Conservation (phyloP, 129 eudicot genomes). For the Flaveria linearis region DNA sequence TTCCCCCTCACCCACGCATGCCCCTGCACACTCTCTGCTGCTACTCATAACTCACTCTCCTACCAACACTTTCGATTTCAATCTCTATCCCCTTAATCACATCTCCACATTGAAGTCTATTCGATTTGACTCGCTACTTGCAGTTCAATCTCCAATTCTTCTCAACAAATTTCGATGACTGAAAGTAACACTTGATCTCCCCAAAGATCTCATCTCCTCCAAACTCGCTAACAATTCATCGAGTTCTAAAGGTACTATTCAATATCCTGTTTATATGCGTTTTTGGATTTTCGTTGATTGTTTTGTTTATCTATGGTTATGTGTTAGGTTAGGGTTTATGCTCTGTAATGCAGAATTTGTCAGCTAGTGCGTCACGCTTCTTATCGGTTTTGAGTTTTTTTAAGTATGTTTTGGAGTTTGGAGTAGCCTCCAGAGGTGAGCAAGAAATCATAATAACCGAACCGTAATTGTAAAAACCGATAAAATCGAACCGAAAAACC, state of each 20-base stretch:
- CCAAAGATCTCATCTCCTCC: conserved; percentile 69
- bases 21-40: neutral
- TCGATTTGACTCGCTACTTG: neutral
- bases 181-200: conserved; percentile 59
- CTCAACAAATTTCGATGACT: conserved; percentile 53
- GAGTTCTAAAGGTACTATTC: conserved; percentile 55
- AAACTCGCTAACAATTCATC: conserved; percentile 53
- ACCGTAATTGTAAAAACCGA: no score
- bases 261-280: no score
- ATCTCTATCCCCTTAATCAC: neutral
- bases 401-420: neutral
- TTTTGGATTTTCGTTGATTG: conserved; percentile 29
- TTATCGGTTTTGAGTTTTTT: neutral
- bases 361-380: neutral
- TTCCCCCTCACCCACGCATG: neutral
- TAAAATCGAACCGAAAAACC: no score
- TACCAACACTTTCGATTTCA: neutral
- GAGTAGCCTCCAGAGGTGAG: no score
- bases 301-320: neutral
- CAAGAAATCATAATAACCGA: no score
- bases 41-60: neutral
- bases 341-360: conserved; percentile 31
- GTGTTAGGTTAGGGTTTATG: conserved; percentile 39
- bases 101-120: neutral
- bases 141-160: conserved; percentile 7